Base-by-base conservation (phyloP, 2,329 filamentous ascomycete genomes). In the Plenodomus lindquistii region DNA sequence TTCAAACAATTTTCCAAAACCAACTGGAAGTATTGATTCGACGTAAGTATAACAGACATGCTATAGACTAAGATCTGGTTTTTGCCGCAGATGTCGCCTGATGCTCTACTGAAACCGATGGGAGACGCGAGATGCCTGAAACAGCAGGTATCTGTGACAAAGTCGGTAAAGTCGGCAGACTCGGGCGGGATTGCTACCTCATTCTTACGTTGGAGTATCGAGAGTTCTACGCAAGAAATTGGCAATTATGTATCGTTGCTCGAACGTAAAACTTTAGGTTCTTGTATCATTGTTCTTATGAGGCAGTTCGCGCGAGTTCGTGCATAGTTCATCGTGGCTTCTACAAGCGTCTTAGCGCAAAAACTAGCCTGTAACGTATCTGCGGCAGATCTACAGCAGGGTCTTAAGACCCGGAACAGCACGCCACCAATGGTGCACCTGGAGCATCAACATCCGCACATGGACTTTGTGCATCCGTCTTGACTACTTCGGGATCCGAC, bases 21-120 rank as follows among this genome's bases (percentile, higher is more conserved):
- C 27, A 15, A 15, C 4, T 15, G 6, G 6, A 31, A 31, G 27
- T 8, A 15, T 4, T 8, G 4, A 15, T 7, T 8, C 11, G 27
- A 31, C 27, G 27, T 31, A 8, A 31, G 27, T 7, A 7, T 31
- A 7, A 13, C 27, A 31, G 11, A 15, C 10, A 4, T 31, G 4
- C 15, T 8, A 31, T 31, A 31, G 10, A 8, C 11, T 7, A 4
- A 31, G 27, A 45, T 39, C 35, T 37, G 22, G 34, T 38, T 35
- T 43, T 29, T 35, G 37, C 22, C 31, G 37, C 39, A 37, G 37
- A 39, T 39, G 24, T 40, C 16, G 44, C 40, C 41, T 46, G 55
- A 55, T 52, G 50, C 48, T 35, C 34, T 56, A 21, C 48, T 63
- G 58, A 65, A 65, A 62, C 60, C 20, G 38, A 48, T 19, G 37